Evolutionary conservation across 176 grass and related monocot genomes (phyloP).

Genomic region (Thinopyrum elongatum): DNA sequence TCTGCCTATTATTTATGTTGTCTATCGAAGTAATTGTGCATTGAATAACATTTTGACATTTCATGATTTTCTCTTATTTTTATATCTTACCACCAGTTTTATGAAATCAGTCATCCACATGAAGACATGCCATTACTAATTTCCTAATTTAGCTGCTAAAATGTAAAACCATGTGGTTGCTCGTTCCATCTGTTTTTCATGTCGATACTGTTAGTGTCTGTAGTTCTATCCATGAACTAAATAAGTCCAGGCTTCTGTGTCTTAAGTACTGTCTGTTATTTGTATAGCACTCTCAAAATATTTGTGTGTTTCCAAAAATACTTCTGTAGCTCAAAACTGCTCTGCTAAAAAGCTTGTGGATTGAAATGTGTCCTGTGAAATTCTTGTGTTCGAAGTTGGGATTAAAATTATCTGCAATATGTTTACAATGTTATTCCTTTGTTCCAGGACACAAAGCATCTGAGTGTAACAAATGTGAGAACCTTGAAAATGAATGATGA

Average conservation of each 20-base stretch:
- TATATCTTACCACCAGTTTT: not conserved
- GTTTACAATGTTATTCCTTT: not conserved
- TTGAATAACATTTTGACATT: not conserved
- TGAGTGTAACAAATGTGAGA: conserved; percentile 77
- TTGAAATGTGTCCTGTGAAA: not conserved
- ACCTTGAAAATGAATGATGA: conserved; percentile 98
- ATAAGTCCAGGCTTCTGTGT: not conserved
- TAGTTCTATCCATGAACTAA: not conserved
- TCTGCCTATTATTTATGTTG: not conserved
- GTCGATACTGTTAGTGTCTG: not conserved
- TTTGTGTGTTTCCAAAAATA: not conserved
- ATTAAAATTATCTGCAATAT: not conserved
- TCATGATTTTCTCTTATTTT: not conserved
- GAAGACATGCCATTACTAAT: not conserved
- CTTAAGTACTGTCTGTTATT: not conserved
- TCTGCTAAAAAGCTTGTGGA: not conserved
- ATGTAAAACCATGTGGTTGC: not conserved
- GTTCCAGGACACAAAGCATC: conserved; percentile 73
- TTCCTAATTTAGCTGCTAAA: not conserved
- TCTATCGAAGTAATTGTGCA: not conserved
- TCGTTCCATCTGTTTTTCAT: not conserved
- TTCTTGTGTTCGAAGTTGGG: not conserved
- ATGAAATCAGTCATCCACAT: not conserved
- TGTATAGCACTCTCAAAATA: not conserved
- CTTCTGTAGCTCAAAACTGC: not conserved